Evolutionary conservation across 176 grass and related monocot species (phyloP).

Genomic region (Puccinellia tenuiflora): DNA sequence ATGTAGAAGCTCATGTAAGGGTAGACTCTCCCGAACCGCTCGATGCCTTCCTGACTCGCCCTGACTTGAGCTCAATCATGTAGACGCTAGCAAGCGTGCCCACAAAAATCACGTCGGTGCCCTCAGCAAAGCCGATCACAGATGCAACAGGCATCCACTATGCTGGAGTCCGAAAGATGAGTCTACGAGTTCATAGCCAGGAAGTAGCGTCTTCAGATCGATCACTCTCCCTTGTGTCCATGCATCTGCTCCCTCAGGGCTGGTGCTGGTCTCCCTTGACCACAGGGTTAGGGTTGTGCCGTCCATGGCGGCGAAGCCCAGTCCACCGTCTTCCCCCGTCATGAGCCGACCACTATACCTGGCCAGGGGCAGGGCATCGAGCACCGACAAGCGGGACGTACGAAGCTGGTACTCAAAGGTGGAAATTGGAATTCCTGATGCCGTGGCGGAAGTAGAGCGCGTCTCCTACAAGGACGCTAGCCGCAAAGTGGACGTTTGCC

Average conservation of each 20-base stretch:
- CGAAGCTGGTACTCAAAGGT: background rate
- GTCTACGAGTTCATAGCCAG: background rate
- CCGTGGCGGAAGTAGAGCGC: constrained; percentile 4
- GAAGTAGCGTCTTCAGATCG: background rate
- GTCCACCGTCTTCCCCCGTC: background rate
- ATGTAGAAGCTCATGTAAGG: background rate
- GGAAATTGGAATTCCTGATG: background rate
- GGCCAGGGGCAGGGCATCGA: background rate
- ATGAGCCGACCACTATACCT: background rate
- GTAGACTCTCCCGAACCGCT: background rate
- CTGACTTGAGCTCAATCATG: background rate
- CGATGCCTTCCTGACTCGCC: background rate
- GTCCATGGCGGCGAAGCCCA: background rate
- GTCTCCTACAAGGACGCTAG: background rate
- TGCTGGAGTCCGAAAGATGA: background rate
- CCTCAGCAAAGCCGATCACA: background rate
- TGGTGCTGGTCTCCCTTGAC: background rate
- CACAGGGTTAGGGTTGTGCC: background rate
- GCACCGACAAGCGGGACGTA: background rate
- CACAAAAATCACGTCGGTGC: background rate
- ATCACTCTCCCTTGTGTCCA: background rate
- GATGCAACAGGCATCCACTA: background rate
- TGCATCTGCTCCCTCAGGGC: too few relatives aligned
- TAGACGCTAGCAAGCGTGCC: background rate
- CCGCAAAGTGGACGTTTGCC: background rate